Evolutionary conservation across 129 eudicot species (phyloP).

Genomic region (Solidago caesia): DNA sequence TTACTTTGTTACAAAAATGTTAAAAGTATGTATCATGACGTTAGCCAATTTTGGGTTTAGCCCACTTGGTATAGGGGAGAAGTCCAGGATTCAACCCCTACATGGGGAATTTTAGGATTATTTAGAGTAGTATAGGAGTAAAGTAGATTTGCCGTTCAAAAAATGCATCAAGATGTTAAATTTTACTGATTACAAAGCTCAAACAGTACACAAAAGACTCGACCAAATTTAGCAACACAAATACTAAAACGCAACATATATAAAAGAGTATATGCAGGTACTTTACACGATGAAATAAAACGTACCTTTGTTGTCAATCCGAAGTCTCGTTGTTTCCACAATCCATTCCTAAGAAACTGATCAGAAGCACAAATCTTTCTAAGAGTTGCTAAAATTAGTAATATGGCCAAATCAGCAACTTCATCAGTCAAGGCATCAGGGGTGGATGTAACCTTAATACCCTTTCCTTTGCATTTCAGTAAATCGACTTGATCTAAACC

Average conservation of each 20-base stretch:
- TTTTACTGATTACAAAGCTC: too few relatives aligned
- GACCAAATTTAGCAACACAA: neutral
- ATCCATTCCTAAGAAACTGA: conserved; percentile 54
- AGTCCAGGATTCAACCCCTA: too few relatives aligned
- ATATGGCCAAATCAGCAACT: conserved; percentile 77
- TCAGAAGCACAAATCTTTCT: conserved; percentile 61
- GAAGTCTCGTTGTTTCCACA: conserved; percentile 58
- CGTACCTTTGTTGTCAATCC: conserved; percentile 58
- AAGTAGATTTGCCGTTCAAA: too few relatives aligned
- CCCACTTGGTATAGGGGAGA: too few relatives aligned
- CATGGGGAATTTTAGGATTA: too few relatives aligned
- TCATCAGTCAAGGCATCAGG: conserved; percentile 93
- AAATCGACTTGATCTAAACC: conserved; percentile 84
- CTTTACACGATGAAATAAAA: neutral
- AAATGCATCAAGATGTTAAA: too few relatives aligned
- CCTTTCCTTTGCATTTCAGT: conserved; percentile 62
- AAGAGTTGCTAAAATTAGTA: conserved; percentile 57
- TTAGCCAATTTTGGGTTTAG: too few relatives aligned
- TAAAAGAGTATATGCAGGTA: neutral
- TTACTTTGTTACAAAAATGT: too few relatives aligned
- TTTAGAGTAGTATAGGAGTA: too few relatives aligned
- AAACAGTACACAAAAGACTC: too few relatives aligned
- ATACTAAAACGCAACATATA: neutral
- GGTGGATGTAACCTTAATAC: conserved; percentile 70
- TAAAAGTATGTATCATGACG: too few relatives aligned